Conservation (phyloP, 1,284 basidiomycete genomes). For the Stereum hirsutum region DNA sequence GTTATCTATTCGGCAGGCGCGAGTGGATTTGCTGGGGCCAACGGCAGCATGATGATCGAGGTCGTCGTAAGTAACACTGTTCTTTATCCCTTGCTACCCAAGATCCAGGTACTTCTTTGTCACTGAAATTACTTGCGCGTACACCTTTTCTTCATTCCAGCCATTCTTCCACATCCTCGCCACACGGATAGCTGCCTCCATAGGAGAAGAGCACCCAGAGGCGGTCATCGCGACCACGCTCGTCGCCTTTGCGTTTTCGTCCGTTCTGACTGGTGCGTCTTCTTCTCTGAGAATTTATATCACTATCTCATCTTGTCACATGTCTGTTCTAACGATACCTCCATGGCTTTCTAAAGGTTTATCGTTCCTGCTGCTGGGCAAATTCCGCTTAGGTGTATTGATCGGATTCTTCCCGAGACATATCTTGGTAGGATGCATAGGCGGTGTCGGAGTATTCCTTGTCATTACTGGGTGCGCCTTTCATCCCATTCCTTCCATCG, state of each 20-base stretch:
- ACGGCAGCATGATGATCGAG: constrained; percentile 99
- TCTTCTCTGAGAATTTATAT: too few species aligned
- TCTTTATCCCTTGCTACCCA: too few species aligned
- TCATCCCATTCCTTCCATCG: not conserved
- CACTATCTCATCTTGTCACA: too few species aligned
- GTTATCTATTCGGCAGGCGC: constrained; percentile 83
- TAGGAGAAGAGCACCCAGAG: constrained; percentile 63
- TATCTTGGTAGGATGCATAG: constrained; percentile 93
- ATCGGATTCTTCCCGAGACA: constrained; percentile 97
- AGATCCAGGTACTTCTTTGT: too few species aligned
- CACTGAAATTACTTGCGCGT: not conserved
- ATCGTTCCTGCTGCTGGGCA: constrained; percentile 84
- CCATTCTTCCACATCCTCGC: constrained; percentile 96
- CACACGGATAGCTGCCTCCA: constrained; percentile 61
- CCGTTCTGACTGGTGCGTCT: constrained; percentile 76
- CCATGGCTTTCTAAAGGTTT: constrained; percentile 35
- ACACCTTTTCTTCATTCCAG: constrained; percentile 26
- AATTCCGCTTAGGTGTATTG: constrained; percentile 74
- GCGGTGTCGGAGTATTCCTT: constrained; percentile 92
- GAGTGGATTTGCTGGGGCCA: constrained; percentile 82
- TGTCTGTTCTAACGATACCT: too few species aligned
- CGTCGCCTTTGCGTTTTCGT: constrained; percentile 83
- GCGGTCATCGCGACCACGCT: constrained; percentile 88
- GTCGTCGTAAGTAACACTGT: constrained; percentile 62
- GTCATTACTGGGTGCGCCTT: constrained; percentile 69